phyloP scores from a whole-genome alignment of 345 rosid genomes.

The Moricandia arvensis region DNA sequence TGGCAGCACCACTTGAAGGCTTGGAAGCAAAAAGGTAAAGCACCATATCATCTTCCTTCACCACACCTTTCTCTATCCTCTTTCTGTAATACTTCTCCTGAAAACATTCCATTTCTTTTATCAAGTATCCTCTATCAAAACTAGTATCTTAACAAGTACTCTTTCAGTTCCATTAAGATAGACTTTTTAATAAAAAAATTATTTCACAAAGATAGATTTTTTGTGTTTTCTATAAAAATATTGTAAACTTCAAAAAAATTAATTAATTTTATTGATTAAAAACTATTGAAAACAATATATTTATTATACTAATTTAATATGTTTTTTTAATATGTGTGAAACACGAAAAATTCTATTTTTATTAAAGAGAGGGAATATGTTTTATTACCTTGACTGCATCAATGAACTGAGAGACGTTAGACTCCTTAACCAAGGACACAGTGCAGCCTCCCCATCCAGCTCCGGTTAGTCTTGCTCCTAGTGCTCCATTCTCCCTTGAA shows the following conservation, averaged over 20 bases:
- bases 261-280: too few relatives aligned
- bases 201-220: too few relatives aligned
- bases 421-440: slow-evolving; percentile 81
- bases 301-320: too few relatives aligned
- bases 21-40: slow-evolving; percentile 92
- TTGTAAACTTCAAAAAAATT: too few relatives aligned
- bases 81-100: slow-evolving; percentile 83
- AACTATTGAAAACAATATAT: too few relatives aligned
- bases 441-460: slow-evolving; percentile 99
- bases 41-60: slow-evolving; percentile 67
- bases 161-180: too few relatives aligned
- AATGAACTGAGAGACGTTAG: slow-evolving; percentile 76
- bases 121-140: not conserved
- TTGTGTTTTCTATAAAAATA: too few relatives aligned
- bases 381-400: slow-evolving; percentile 67
- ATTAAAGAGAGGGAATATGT: too few relatives aligned
- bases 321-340: too few relatives aligned
- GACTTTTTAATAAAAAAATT: too few relatives aligned
- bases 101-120: not conserved
- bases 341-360: too few relatives aligned
- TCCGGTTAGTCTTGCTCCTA: slow-evolving; percentile 98
- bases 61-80: slow-evolving; percentile 72
- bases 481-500: slow-evolving; percentile 65
- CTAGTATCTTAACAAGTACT: not conserved
- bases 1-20: slow-evolving; percentile 98